Evolutionary conservation across 495 filamentous ascomycete genomes (phyloP).

Genomic region (Aspergillus coremiiformis): DNA sequence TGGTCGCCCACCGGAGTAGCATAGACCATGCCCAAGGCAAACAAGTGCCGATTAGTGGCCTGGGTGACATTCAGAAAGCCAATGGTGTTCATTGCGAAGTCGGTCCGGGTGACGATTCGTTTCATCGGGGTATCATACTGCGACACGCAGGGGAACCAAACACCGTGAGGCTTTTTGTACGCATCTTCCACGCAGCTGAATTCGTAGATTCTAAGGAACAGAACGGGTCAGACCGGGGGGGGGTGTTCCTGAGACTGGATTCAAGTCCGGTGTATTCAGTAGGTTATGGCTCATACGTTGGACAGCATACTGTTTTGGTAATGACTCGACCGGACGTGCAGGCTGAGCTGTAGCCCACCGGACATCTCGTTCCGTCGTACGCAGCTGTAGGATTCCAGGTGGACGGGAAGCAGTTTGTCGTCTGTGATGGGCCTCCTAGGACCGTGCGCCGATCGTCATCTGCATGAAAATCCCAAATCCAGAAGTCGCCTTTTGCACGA

Average conservation of each 20-base stretch:
- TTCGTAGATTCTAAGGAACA: neutral
- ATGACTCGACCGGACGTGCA: neutral
- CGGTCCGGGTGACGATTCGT: neutral
- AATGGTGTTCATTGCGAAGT: conserved; percentile 9
- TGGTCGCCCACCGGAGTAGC: conserved; percentile 15
- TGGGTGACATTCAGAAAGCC: conserved; percentile 3
- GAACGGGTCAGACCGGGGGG: neutral
- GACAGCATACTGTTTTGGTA: conserved; percentile 20
- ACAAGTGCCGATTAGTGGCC: conserved; percentile 14
- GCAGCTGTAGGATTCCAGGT: conserved; percentile 12
- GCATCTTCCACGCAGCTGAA: neutral
- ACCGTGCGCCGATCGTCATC: conserved; percentile 13
- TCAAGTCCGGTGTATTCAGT: neutral
- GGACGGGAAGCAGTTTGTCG: conserved; percentile 18
- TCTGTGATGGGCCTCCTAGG: conserved; percentile 24
- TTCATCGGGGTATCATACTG: neutral
- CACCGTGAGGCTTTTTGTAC: neutral
- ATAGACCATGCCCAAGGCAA: conserved; percentile 19
- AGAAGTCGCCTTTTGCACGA: conserved; percentile 15
- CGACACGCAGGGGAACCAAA: conserved; percentile 3
- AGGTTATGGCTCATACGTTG: conserved; percentile 9
- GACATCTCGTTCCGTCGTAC: conserved; percentile 19
- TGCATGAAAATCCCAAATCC: conserved; percentile 19
- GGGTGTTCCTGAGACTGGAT: too few relatives aligned
- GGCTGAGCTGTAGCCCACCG: conserved; percentile 18